A percentile compares a stretch with the other conserved stretches of the same genome.
phyloP scores from a whole-genome alignment of 2,329 filamentous ascomycete genomes.

The Ceratocystis smalleyi region DNA sequence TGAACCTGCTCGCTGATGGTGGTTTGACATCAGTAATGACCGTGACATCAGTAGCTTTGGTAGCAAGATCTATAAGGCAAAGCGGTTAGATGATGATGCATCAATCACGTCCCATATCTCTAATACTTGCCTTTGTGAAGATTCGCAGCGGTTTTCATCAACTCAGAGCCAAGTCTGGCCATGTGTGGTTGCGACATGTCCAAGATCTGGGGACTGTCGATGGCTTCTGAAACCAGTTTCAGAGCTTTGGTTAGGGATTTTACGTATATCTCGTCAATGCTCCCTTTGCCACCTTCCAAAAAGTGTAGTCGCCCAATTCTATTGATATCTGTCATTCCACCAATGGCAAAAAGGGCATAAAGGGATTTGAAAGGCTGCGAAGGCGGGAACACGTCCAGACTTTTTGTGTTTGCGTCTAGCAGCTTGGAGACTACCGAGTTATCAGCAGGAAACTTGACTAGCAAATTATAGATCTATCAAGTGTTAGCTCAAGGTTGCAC shows the following conservation, averaged over 20 bases:
- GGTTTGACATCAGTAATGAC: background rate
- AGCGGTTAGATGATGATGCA: background rate
- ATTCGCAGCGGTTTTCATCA: constrained; percentile 22
- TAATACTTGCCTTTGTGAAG: constrained; percentile 27
- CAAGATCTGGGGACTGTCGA: constrained; percentile 42
- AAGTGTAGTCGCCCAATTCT: constrained; percentile 16
- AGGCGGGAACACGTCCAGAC: constrained; percentile 49
- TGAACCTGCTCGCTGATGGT: background rate
- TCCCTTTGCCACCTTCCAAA: constrained; percentile 9
- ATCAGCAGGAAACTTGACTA: constrained; percentile 54
- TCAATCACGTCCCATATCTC: background rate
- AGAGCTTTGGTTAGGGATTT: constrained; percentile 32
- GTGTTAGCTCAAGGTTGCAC: background rate
- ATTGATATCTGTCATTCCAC: constrained; percentile 38
- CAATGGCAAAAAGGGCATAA: constrained; percentile 55
- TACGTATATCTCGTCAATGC: constrained; percentile 20
- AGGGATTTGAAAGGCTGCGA: constrained; percentile 56
- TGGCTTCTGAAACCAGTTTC: constrained; percentile 41
- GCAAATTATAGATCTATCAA: constrained; percentile 53
- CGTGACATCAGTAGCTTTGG: background rate
- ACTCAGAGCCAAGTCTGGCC: background rate
- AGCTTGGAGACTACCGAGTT: constrained; percentile 45
- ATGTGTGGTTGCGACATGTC: constrained; percentile 20
- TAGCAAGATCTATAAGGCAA: background rate
- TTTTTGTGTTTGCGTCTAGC: constrained; percentile 35